Base-by-base conservation (phyloP, 176 grass and related monocot species). In the Thinopyrum elongatum region DNA sequence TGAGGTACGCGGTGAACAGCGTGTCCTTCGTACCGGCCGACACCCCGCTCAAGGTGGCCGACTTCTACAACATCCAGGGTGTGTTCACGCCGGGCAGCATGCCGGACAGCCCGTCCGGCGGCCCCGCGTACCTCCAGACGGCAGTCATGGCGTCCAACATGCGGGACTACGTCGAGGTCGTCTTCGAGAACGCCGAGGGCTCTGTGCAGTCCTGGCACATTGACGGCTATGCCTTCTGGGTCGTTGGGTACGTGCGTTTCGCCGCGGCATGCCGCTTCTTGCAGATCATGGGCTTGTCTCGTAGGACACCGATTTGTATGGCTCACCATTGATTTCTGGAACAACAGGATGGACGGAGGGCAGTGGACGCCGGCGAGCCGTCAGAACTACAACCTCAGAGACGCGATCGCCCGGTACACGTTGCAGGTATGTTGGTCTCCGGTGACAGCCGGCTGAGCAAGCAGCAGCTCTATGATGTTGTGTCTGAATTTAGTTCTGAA, bases 191-290 rank as follows among this genome's bases (percentile, higher is more conserved):
- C 31, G 7, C 74, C 0, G 96, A 98, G 83, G 87, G 89, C 85
- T 82, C 64, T 14, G 76, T 98, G 74, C 95, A 98, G 67, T 95
- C 89, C 4, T 95, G 93, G 95, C 95, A 98, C 85, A 95, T 98
- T 19, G 93, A 94, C 25, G 95, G 95, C 23, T 98, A 98, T 15
- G 94, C 93, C 7, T 98, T 98, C 75, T 98, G 90, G 87, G 96
- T 98, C 7, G 93, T 98, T 1, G 93, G 95, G 92, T 35, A 33
- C 31, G 31, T 94, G 35, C 29, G 90, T 81, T 81, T 17, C 15
- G 5, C 15, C n/a, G n/a, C n/a, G n/a, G n/a, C n/a, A 7, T 73
- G 22, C 25, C 3, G 4, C 44, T 47, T 73, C 14, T 30, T 53
- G 19, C 33, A 9, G 10, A 28, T 11, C 70, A 7, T 73, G 34